Conservation (phyloP, 140 eudicot genomes). For the Senecio squalidus region DNA sequence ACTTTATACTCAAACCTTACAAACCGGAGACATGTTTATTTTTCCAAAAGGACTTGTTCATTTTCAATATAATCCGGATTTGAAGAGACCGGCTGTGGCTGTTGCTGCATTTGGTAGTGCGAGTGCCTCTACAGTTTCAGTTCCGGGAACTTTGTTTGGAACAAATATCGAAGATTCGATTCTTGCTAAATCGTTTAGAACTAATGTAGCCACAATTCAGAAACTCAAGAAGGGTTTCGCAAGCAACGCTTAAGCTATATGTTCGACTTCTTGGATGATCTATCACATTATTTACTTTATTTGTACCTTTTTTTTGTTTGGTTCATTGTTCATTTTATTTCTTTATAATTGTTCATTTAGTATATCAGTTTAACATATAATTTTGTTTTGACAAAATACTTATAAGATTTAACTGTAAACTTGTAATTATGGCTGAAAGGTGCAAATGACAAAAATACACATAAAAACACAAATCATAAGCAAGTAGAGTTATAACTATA, state of each 20-base stretch:
- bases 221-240: slow-evolving; percentile 39
- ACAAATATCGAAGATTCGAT: slow-evolving; percentile 30
- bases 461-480: too few relatives aligned
- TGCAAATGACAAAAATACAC: too few relatives aligned
- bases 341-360: too few relatives aligned
- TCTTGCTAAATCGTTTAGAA: slow-evolving; percentile 40
- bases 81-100: slow-evolving; percentile 27
- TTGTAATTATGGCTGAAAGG: too few relatives aligned
- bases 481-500: too few relatives aligned
- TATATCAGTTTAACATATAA: too few relatives aligned
- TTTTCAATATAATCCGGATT: slow-evolving; percentile 39
- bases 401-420: too few relatives aligned
- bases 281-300: background rate
- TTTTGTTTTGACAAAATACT: too few relatives aligned
- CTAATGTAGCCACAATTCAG: slow-evolving; percentile 42
- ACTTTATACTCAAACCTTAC: slow-evolving; percentile 45
- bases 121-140: slow-evolving; percentile 34
- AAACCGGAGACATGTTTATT: slow-evolving; percentile 50
- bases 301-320: background rate
- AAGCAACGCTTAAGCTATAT: background rate
- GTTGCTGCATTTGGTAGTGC: slow-evolving; percentile 59
- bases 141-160: slow-evolving; percentile 37
- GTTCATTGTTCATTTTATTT: too few relatives aligned
- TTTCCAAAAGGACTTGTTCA: slow-evolving; percentile 59
- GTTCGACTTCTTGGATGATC: background rate